phyloP scores from a whole-genome alignment of 805 yeast species.

The Blastobotrys americana region DNA sequence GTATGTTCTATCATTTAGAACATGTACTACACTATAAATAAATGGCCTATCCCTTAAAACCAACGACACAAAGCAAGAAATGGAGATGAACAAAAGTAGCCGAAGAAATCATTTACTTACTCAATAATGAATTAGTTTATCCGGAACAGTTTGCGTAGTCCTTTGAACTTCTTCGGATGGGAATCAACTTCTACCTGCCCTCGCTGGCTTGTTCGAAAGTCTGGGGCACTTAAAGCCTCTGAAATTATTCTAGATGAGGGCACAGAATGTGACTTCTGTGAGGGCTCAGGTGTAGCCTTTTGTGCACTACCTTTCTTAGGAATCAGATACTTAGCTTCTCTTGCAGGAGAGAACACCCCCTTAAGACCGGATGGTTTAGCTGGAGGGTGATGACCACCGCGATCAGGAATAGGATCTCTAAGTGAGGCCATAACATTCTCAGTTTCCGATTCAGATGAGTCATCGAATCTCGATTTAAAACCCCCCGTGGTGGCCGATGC shows the following conservation, averaged over 20 bases:
- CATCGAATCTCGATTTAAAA: constrained; percentile 29
- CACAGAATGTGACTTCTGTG: constrained; percentile 1
- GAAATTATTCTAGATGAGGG: not conserved
- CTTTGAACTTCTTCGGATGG: constrained; percentile 16
- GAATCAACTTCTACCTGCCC: constrained; percentile 6
- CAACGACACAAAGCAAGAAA: too few species aligned
- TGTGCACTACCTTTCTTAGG: constrained; percentile 9
- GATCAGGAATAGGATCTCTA: not conserved
- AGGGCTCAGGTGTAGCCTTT: not conserved
- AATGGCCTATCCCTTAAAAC: too few species aligned
- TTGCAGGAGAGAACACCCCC: constrained; percentile 26
- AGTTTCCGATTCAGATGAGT: constrained; percentile 28
- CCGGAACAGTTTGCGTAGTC: constrained; percentile 18
- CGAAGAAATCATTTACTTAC: too few species aligned
- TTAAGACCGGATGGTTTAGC: constrained; percentile 9
- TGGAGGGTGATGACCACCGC: constrained; percentile 1
- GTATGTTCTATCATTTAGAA: too few species aligned
- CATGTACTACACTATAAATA: too few species aligned
- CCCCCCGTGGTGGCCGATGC: constrained; percentile 5
- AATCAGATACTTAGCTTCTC: constrained; percentile 23
- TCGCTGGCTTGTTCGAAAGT: too few species aligned
- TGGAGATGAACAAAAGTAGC: too few species aligned
- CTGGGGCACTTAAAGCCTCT: not conserved
- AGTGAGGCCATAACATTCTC: constrained; percentile 15
- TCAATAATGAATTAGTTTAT: too few species aligned